A percentile compares a stretch with the other conserved stretches of the same genome.
Evolutionary conservation across 192 early-diverging fungal genomes (phyloP).

Genomic region (Coemansia sp.): DNA sequence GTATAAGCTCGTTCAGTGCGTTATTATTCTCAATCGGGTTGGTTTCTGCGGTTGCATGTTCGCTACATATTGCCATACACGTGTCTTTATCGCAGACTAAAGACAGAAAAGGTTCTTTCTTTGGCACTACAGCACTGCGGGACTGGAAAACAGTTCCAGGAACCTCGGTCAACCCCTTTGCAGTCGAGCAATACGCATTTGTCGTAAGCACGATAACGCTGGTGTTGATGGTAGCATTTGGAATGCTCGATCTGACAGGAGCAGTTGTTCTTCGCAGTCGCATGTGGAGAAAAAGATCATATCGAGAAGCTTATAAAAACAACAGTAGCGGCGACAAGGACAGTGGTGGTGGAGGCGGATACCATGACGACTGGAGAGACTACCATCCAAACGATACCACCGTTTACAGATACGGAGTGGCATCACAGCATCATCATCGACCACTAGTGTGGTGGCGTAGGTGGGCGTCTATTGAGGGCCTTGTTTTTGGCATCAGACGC

Average conservation of each 20-base stretch:
- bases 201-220: slow-evolving; percentile 17
- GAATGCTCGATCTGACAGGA: slow-evolving; percentile 39
- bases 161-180: slow-evolving; percentile 7
- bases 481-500: slow-evolving; percentile 29
- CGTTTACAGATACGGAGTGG: slow-evolving; percentile 9
- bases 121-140: not conserved
- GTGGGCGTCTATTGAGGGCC: slow-evolving; percentile 35
- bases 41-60: slow-evolving; percentile 20
- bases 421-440: not conserved
- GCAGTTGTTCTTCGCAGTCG: slow-evolving; percentile 44
- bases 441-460: slow-evolving; percentile 35
- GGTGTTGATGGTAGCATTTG: slow-evolving; percentile 11
- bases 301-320: too few relatives aligned
- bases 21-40: slow-evolving; percentile 41
- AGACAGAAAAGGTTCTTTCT: not conserved
- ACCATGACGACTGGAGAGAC: not conserved
- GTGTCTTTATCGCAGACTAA: not conserved
- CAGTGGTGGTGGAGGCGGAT: slow-evolving; percentile 1
- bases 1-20: slow-evolving; percentile 32
- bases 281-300: slow-evolving; percentile 35
- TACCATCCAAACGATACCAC: slow-evolving; percentile 4
- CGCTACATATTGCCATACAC: slow-evolving; percentile 23
- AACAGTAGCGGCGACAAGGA: slow-evolving; percentile 3
- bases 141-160: not conserved
- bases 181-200: slow-evolving; percentile 14